These are phyloP conservation scores for Saccharomyces pastorianus DNA, from an alignment of 1,139 yeast species.

Conservation along the genomic window DNA sequence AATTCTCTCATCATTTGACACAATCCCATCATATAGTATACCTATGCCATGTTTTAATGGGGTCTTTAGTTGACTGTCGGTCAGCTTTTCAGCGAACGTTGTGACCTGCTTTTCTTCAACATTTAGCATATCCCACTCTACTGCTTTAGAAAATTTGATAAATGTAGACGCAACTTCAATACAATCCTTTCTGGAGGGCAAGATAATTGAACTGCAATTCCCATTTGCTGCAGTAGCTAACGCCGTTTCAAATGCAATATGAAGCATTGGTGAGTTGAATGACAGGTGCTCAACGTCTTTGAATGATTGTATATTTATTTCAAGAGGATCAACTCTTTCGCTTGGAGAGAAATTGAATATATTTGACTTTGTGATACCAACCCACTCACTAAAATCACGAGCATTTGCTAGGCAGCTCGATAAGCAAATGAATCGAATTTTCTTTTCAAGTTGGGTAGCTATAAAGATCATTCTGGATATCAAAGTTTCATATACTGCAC, in stretches of 20 bases:
- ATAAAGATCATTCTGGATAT: conserved; percentile 67
- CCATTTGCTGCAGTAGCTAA: not conserved
- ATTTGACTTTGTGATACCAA: conserved; percentile 53
- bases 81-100: conserved; percentile 38
- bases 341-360: conserved; percentile 65
- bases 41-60: conserved; percentile 60
- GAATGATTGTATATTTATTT: conserved; percentile 50
- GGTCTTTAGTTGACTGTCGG: conserved; percentile 41
- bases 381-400: conserved; percentile 77
- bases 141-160: conserved; percentile 34
- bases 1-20: conserved; percentile 41
- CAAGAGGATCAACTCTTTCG: conserved; percentile 48
- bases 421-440: conserved; percentile 56
- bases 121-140: conserved; percentile 33
- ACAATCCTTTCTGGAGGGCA: conserved; percentile 34
- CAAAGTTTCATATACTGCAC: conserved; percentile 59
- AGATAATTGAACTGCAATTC: not conserved
- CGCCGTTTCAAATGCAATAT: conserved; percentile 36
- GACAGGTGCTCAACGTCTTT: conserved; percentile 44
- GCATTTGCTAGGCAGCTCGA: conserved; percentile 67
- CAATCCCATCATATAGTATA: conserved; percentile 51
- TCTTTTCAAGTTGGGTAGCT: conserved; percentile 49
- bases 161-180: conserved; percentile 45
- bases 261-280: conserved; percentile 43
- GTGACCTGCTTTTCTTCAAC: conserved; percentile 35